phyloP scores from a whole-genome alignment of 73 alveolate genomes.

The Effrenium voratum region DNA sequence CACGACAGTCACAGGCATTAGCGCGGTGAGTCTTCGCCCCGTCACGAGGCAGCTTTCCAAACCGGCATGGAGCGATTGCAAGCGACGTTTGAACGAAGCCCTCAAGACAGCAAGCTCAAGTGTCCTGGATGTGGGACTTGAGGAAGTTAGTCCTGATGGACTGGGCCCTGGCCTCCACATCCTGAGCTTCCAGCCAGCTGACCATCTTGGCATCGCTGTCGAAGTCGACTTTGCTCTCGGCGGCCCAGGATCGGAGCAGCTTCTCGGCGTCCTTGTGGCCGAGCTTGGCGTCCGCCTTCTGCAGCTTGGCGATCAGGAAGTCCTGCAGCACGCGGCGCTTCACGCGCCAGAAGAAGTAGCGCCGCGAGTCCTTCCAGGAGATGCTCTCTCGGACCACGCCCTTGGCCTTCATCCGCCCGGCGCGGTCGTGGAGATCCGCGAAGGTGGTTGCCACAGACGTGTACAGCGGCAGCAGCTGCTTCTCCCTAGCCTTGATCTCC shows the following conservation, averaged over 20 bases:
- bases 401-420: constrained; percentile 90
- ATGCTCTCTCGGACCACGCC: constrained; percentile 64
- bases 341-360: constrained; percentile 91
- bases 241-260: background rate
- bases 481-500: constrained; percentile 77
- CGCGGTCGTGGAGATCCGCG: constrained; percentile 89
- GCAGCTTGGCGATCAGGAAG: constrained; percentile 20
- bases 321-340: constrained; percentile 80
- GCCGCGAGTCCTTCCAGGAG: constrained; percentile 83
- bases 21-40: no score
- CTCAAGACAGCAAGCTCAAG: no score
- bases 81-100: no score
- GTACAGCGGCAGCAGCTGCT: constrained; percentile 86
- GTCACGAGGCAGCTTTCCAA: no score
- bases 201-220: constrained; percentile 41
- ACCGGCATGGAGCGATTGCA: no score
- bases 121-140: constrained; percentile 46
- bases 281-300: constrained; percentile 34
- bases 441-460: constrained; percentile 59
- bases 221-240: constrained; percentile 26
- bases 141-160: constrained; percentile 34
- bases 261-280: background rate
- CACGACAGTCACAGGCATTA: no score
- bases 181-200: constrained; percentile 41
- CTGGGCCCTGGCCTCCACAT: constrained; percentile 44